Evolutionary conservation across 1,139 yeast species (phyloP), one percentile per base, ranked within the genome.

Genomic region (Nakaseomyces kungkrabaensis): DNA sequence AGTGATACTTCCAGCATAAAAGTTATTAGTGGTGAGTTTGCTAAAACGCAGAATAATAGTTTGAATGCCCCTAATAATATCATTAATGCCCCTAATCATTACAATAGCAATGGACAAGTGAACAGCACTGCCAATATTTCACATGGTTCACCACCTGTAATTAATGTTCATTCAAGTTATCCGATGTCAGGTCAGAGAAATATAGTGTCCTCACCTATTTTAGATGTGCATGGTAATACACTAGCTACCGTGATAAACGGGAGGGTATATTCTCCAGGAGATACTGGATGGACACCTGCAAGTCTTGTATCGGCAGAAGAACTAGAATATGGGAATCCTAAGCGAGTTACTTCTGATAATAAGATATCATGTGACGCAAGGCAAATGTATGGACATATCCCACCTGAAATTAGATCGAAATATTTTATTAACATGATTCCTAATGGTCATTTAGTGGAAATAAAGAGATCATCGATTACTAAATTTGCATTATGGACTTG

Each of bases 391-490:
- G 37, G 29, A 5, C 13, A 22, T 25, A 29, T 32, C 9, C 32
- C 33, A 4, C 27, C 45, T 10, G 42, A 38, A 24, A 44, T 42
- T 8, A 3, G 29, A 5, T 49, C 51, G 22, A 41, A 41, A 10
- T 25, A 41, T 27, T 51, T 45, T 48, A 51, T 62, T n/a, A 54
- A 60, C 50, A 40, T 62, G 34, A 53, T 57, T 1, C 67, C 67
- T 3, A 51, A 51, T 41, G 65, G 65, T 1, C 47, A 49, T 10
- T 55, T 55, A 37, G 46, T 63, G 4, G 57, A 53, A 22, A 50
- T 59, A 4, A 64, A 64, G 42, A 56, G 67, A 43, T 63, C 67
- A 0, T 60, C 66, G 8, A 51, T 57, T n/a, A 55, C 58, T 7
- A 49, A 56, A 45, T 57, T 56, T 49, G 51, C 61, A 1, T 50